phyloP scores from a whole-genome alignment of 495 filamentous ascomycete species.

The Daldinia loculata region DNA sequence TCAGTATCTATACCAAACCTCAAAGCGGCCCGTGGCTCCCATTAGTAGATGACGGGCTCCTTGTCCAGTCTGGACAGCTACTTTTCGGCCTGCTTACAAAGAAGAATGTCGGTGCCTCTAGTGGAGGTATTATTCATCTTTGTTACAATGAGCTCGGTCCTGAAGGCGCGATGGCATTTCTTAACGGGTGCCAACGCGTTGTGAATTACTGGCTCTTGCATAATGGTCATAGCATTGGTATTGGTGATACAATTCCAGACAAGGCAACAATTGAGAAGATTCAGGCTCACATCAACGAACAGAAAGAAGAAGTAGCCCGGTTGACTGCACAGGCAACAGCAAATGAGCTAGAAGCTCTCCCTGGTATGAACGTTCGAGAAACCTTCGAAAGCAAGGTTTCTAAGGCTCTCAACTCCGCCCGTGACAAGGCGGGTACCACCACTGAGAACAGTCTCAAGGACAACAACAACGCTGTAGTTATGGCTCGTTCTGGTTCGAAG shows the following conservation, averaged over 20 bases:
- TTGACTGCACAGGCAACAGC: conserved; percentile 81
- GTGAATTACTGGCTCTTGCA: conserved; percentile 98
- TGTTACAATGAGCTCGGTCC: conserved; percentile 94
- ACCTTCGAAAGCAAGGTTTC: conserved; percentile 97
- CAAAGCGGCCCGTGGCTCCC: conserved; percentile 68
- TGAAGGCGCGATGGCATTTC: conserved; percentile 87
- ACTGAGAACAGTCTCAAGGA: conserved; percentile 93
- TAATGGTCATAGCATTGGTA: conserved; percentile 97
- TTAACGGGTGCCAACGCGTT: conserved; percentile 92
- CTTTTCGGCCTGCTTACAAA: conserved; percentile 91
- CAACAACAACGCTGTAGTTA: conserved; percentile 92
- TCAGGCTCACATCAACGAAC: conserved; percentile 74
- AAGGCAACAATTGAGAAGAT: conserved; percentile 81
- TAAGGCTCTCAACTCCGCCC: conserved; percentile 89
- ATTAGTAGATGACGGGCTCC: conserved; percentile 77
- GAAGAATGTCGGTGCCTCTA: conserved; percentile 89
- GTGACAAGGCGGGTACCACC: conserved; percentile 92
- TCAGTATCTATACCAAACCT: conserved; percentile 76
- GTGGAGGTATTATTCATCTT: conserved; percentile 90
- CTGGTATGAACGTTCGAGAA: conserved; percentile 97
- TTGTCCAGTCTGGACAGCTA: conserved; percentile 87
- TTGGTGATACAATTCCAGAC: conserved; percentile 97
- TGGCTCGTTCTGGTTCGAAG: conserved; percentile 96
- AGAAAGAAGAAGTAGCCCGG: conserved; percentile 79
- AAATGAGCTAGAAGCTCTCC: conserved; percentile 84